A percentile compares a stretch with the other conserved stretches of the same genome.
phyloP scores from a whole-genome alignment of 192 early-diverging fungal species.

The Podila epigama region DNA sequence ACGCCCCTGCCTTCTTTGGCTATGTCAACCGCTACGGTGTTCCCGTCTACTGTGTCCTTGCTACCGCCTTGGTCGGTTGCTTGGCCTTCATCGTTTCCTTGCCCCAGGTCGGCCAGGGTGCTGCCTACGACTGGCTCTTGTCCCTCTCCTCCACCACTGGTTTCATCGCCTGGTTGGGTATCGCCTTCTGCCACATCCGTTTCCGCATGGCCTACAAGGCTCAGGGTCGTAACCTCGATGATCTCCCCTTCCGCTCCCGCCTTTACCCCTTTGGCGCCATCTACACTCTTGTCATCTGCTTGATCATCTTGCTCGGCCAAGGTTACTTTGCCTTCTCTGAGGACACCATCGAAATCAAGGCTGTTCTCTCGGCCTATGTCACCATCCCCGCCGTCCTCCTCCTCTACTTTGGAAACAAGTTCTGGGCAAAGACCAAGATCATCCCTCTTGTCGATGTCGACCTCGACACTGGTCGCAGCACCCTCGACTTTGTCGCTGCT shows the following conservation, averaged over 20 bases:
- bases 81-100: slow-evolving; percentile 64
- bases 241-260: slow-evolving; percentile 74
- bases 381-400: slow-evolving; percentile 66
- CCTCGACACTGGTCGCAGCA: slow-evolving; percentile 51
- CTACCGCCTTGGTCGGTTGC: slow-evolving; percentile 63
- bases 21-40: slow-evolving; percentile 59
- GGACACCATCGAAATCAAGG: slow-evolving; percentile 43
- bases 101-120: slow-evolving; percentile 63
- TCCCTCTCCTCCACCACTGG: slow-evolving; percentile 75
- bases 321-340: slow-evolving; percentile 64
- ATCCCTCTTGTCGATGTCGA: slow-evolving; percentile 70
- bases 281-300: slow-evolving; percentile 66
- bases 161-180: slow-evolving; percentile 87
- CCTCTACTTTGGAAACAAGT: slow-evolving; percentile 70
- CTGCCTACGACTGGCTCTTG: slow-evolving; percentile 70
- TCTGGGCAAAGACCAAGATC: slow-evolving; percentile 67
- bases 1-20: slow-evolving; percentile 64
- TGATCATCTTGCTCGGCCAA: slow-evolving; percentile 69
- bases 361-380: slow-evolving; percentile 68
- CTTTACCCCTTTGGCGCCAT: slow-evolving; percentile 77
- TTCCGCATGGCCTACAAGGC: slow-evolving; percentile 80
- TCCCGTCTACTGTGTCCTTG: slow-evolving; percentile 61
- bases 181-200: slow-evolving; percentile 80
- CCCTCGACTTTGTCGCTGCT: background rate
- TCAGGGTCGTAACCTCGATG: slow-evolving; percentile 67